Evolutionary conservation across 2,329 filamentous ascomycete species (phyloP).

Genomic region (Ceratocystis diversiconidia): DNA sequence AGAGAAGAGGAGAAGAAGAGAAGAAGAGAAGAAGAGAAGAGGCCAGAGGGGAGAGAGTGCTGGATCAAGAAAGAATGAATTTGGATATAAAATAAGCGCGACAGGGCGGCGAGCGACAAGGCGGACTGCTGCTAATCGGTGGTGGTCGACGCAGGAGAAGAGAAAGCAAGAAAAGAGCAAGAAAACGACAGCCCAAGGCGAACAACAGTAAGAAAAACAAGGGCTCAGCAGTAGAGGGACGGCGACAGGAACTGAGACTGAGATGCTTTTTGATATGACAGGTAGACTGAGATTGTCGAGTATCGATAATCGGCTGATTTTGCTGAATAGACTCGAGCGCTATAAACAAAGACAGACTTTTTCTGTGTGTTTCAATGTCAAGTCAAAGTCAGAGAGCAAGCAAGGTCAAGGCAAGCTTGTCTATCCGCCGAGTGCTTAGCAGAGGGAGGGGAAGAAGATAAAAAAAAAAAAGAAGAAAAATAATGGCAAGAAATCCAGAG

Average conservation of each 20-base stretch:
- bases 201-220: not conserved
- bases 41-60: no score
- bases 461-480: not conserved
- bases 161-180: not conserved
- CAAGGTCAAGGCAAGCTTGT: not conserved
- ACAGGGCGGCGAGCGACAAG: not conserved
- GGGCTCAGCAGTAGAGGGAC: not conserved
- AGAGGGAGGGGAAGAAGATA: not conserved
- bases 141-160: not conserved
- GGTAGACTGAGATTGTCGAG: not conserved
- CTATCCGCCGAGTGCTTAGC: not conserved
- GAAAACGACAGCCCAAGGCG: not conserved
- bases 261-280: not conserved
- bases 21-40: no score
- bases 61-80: no score
- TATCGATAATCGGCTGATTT: not conserved
- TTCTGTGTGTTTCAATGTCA: not conserved
- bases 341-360: not conserved
- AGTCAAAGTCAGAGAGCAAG: not conserved
- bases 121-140: not conserved
- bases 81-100: not conserved
- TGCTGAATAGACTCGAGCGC: not conserved
- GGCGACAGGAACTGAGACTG: not conserved
- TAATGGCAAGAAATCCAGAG: not conserved
- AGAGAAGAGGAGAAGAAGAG: no score